Evolutionary conservation across 192 early-diverging fungal species (phyloP).

Genomic region (Diversispora epigaea): DNA sequence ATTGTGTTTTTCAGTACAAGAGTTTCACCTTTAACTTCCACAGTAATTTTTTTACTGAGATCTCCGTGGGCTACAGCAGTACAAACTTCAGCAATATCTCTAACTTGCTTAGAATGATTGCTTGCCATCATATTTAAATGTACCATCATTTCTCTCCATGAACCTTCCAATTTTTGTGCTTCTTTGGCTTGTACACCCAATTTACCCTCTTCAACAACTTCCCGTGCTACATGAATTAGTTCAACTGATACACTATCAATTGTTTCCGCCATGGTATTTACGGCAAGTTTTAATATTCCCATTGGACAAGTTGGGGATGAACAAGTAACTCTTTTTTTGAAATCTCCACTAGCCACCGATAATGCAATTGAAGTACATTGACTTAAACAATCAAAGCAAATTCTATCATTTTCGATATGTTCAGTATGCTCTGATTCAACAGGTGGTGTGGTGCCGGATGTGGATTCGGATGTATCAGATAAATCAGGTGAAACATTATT

Average conservation of each 20-base stretch:
- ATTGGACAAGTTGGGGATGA: slow-evolving; percentile 68
- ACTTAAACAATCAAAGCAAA: slow-evolving; percentile 5
- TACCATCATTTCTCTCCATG: slow-evolving; percentile 57
- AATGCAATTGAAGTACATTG: slow-evolving; percentile 8
- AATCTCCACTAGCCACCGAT: slow-evolving; percentile 59
- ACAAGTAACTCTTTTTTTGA: slow-evolving; percentile 59
- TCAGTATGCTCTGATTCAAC: neutral
- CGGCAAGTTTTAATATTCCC: slow-evolving; percentile 65
- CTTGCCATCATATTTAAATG: slow-evolving; percentile 59
- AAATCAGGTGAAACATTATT: neutral
- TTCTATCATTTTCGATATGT: neutral
- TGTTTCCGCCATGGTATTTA: slow-evolving; percentile 69
- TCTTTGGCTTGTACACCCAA: slow-evolving; percentile 66
- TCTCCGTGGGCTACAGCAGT: slow-evolving; percentile 71
- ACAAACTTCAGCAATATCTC: slow-evolving; percentile 70
- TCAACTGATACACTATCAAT: slow-evolving; percentile 36
- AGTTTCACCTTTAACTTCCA: slow-evolving; percentile 71
- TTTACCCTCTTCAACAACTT: slow-evolving; percentile 70
- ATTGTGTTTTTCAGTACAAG: slow-evolving; percentile 72
- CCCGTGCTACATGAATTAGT: slow-evolving; percentile 67
- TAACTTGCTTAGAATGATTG: slow-evolving; percentile 57
- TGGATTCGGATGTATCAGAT: neutral
- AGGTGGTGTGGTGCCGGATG: neutral
- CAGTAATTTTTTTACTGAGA: slow-evolving; percentile 66
- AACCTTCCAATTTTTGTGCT: slow-evolving; percentile 49